Evolutionary conservation across 2,329 filamentous ascomycete species (phyloP), one percentile per base, ranked within the genome.

Genomic region (Incumbomyces delicatus): DNA sequence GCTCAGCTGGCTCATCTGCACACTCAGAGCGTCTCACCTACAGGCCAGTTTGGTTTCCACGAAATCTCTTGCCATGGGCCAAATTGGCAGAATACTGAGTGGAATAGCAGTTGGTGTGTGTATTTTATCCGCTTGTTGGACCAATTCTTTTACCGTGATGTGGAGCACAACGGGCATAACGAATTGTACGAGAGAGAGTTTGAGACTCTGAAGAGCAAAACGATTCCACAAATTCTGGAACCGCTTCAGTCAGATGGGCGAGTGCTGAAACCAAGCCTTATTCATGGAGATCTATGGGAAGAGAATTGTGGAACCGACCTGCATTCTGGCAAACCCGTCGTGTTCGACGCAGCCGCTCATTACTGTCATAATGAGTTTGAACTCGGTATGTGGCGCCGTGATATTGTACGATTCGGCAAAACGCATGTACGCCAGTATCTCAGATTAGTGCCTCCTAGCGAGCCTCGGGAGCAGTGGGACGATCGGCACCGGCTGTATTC

Each of bases 271-370:
- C 59, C 60, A 13, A 53, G 51, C 16, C 52, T 68, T 37, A 62
- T 67, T 13, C 66, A 68, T 47, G 66, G 65, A 0, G 65, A 70
- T 52, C 53, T 69, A 1, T 70, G 65, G 67, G 63, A 70, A 40
- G 61, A 57, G 1, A 72, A 71, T 46, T 53, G 59, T 1, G 65
- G 63, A 1, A 61, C 60, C 5, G 58, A 62, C 27, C 44, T 48
- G 1, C 44, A 57, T 6, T 67, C 58, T 0, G 59, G 57, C 1
- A 41, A 62, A 1, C 48, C 62, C 7, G 46, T 60, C 17, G 54
- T 70, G 6, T 70, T 66, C 44, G 66, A 70, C 46, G 58, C 62
- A 1, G 63, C 58, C 1, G 58, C 53, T 0, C 65, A 61, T 44
- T 71, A 66, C 49, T 67, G 62, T 0, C 68, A 71, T 47, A 63